A percentile compares a stretch with the other conserved stretches of the same genome.
Conservation (phyloP, 208 protist genomes). For the Naegleria fowleri region DNA sequence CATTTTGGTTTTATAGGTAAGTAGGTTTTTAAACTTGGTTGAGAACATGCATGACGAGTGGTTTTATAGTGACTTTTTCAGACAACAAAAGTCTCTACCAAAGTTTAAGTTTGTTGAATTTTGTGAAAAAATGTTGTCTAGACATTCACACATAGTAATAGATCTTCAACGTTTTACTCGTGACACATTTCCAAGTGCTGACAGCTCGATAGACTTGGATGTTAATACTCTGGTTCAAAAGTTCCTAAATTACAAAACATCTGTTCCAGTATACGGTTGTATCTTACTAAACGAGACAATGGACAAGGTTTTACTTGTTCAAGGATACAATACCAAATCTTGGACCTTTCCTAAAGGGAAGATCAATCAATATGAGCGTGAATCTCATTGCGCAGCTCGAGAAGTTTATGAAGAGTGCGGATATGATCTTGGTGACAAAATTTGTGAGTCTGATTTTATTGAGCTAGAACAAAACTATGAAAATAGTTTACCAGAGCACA, state of each 20-base stretch:
- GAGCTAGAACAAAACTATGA: background rate
- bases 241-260: background rate
- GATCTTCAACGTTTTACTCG: background rate
- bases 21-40: no score
- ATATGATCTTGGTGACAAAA: background rate
- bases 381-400: background rate
- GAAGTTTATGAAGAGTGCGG: background rate
- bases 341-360: slow-evolving; percentile 5
- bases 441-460: background rate
- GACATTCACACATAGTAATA: background rate
- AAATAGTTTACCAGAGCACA: background rate
- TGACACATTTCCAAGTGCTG: background rate
- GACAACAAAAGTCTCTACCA: background rate
- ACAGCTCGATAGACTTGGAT: background rate
- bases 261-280: background rate
- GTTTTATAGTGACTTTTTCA: background rate
- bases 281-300: background rate
- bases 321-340: background rate
- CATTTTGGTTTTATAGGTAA: slow-evolving; percentile 16
- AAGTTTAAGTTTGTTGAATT: background rate
- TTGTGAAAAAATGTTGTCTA: background rate
- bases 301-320: background rate
- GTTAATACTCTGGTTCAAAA: background rate
- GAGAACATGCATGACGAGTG: no score
- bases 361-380: background rate